phyloP scores from a whole-genome alignment of 31 red algal genomes.

The Porphyra umbilicalis region DNA sequence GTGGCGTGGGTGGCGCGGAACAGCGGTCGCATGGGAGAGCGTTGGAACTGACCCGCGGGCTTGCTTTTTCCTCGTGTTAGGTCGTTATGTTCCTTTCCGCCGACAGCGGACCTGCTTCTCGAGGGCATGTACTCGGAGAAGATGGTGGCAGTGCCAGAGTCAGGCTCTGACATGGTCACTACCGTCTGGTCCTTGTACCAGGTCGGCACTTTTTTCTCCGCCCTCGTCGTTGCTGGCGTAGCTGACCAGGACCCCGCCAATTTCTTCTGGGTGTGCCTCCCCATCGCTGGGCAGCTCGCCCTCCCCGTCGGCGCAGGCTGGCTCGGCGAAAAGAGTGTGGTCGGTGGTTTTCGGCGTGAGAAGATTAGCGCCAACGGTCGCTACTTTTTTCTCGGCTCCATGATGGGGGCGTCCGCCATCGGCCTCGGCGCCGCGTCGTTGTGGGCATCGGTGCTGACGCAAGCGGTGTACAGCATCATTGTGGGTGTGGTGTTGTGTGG shows the following conservation, averaged over 20 bases:
- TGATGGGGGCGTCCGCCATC: no score
- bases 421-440: no score
- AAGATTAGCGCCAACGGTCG: conserved; percentile 31
- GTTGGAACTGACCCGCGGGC: no score
- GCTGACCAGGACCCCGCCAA: conserved; percentile 41
- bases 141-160: conserved; percentile 50
- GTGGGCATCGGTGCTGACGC: no score
- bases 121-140: conserved; percentile 59
- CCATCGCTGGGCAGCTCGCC: conserved; percentile 37
- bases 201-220: conserved; percentile 31
- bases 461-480: no score
- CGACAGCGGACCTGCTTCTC: conserved; percentile 36
- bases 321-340: conserved; percentile 33
- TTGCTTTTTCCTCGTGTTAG: no score
- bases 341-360: conserved; percentile 23
- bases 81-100: no score
- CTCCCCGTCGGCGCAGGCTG: conserved; percentile 20
- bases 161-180: conserved; percentile 31
- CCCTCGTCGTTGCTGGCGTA: conserved; percentile 29
- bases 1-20: no score
- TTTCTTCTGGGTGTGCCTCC: conserved; percentile 41
- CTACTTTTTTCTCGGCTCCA: no score
- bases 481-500: no score
- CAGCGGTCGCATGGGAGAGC: no score
- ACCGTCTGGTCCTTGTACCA: conserved; percentile 51